Evolutionary conservation across 345 rosid species (phyloP), one percentile per base, ranked within the genome.

Genomic region (Ceriops tagal): DNA sequence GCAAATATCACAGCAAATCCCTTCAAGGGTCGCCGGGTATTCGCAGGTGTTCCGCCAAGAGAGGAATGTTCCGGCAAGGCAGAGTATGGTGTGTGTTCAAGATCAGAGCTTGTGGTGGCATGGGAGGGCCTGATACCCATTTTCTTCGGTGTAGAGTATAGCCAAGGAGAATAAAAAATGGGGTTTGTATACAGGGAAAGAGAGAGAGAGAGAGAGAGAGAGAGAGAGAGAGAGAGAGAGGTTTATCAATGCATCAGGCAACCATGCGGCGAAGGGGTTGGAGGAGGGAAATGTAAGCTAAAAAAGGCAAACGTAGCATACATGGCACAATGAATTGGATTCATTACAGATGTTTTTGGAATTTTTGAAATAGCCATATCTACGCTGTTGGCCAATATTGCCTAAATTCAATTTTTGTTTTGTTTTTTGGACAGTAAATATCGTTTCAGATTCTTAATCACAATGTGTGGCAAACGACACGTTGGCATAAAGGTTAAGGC

Each of bases 51-150:
- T 3, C 15, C 68, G 7, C 18, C 26, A 5, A 3, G 15, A 59
- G 66, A 70, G 22, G 82, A 77, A 2, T 65, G 62, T 31, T 84
- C 80, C 46, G 69, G 83, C 81, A 89, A 80, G 55, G 78, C 81
- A 67, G 71, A 70, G 79, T 80, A 76, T 27, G 83, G 28, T 0
- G 73, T 51, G 46, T 67, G 58, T 5, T 65, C 58, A 22, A 34
- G 24, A 32, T 75, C 52, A 5, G 73, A 58, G 55, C 32, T 11
- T 4, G 8, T 16, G 30, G 60, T 26, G n/a, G 32, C 10, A 22
- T 32, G 34, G 64, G 73, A 55, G 51, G 64, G 70, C 52, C 43
- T 4, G 67, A 31, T 73, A 78, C 81, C 82, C 80, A 49, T 30
- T 49, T 43, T 31, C 15, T 53, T 64, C 37, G n/a, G 67, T 21